phyloP scores from a whole-genome alignment of 2,329 filamentous ascomycete genomes.

The Exophiala phaeomuriformis region DNA sequence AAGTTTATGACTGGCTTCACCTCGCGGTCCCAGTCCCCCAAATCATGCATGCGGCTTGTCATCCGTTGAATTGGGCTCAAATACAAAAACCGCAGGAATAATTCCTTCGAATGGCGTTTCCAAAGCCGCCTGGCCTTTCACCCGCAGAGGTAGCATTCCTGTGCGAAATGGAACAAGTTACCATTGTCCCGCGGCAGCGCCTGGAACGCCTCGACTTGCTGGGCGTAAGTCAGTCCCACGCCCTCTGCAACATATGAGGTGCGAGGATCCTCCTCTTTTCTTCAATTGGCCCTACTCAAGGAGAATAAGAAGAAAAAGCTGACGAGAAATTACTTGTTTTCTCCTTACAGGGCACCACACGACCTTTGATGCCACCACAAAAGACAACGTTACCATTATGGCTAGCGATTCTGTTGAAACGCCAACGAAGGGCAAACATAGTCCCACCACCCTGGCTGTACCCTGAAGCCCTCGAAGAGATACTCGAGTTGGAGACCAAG shows the following conservation, averaged over 20 bases:
- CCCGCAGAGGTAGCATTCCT: constrained; percentile 87
- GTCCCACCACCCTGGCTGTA: constrained; percentile 84
- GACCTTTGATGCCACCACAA: constrained; percentile 70
- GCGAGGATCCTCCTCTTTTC: constrained; percentile 2
- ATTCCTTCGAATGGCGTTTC: constrained; percentile 48
- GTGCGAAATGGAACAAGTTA: constrained; percentile 96
- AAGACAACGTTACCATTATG: constrained; percentile 76
- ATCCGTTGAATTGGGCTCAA: neutral
- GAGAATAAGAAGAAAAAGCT: neutral
- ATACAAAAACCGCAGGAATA: neutral
- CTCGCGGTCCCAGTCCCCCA: too few relatives aligned
- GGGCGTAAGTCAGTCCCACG: constrained; percentile 55
- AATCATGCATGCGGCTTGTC: too few relatives aligned
- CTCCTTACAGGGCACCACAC: constrained; percentile 61
- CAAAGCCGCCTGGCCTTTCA: constrained; percentile 60
- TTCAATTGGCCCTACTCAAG: neutral
- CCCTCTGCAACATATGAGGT: constrained; percentile 28
- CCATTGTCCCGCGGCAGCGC: constrained; percentile 81
- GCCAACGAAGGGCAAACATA: constrained; percentile 88
- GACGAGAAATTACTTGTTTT: neutral
- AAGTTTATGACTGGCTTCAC: too few relatives aligned
- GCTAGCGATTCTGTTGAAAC: constrained; percentile 91
- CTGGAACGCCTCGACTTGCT: constrained; percentile 80
- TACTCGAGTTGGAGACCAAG: constrained; percentile 75
- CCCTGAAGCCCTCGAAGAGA: constrained; percentile 63